A percentile compares a stretch with the other conserved stretches of the same genome.
Evolutionary conservation across 176 grass and related monocot genomes (phyloP).

Genomic region (Cymbopogon citratus): DNA sequence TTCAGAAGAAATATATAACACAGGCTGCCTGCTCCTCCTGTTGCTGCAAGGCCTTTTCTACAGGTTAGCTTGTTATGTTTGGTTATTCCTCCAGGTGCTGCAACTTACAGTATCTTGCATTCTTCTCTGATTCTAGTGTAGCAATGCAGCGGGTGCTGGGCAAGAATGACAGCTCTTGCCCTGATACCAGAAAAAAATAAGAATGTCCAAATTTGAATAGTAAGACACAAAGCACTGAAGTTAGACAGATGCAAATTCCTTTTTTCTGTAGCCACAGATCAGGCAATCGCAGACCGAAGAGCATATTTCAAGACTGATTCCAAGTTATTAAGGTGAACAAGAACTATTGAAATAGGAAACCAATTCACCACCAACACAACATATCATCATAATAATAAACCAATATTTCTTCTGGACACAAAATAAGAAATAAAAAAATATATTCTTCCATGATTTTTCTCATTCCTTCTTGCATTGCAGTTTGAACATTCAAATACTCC

Average conservation of each 20-base stretch:
- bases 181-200: background rate
- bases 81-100: background rate
- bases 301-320: slow-evolving; percentile 18
- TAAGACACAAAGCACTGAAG: background rate
- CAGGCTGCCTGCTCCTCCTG: background rate
- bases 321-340: background rate
- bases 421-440: slow-evolving; percentile 5
- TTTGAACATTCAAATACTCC: background rate
- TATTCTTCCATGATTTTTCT: background rate
- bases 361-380: background rate
- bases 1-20: background rate
- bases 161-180: background rate
- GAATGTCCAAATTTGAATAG: background rate
- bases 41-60: background rate
- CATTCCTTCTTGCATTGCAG: background rate
- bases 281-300: background rate
- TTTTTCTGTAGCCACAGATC: background rate
- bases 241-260: background rate
- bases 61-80: background rate
- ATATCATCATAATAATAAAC: background rate
- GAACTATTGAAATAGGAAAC: background rate
- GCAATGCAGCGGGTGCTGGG: background rate
- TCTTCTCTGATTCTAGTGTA: background rate
- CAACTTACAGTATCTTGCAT: background rate
- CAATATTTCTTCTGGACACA: background rate